Base-by-base conservation (phyloP, 768 basidiomycete species). In the Mycena sanguinolenta region DNA sequence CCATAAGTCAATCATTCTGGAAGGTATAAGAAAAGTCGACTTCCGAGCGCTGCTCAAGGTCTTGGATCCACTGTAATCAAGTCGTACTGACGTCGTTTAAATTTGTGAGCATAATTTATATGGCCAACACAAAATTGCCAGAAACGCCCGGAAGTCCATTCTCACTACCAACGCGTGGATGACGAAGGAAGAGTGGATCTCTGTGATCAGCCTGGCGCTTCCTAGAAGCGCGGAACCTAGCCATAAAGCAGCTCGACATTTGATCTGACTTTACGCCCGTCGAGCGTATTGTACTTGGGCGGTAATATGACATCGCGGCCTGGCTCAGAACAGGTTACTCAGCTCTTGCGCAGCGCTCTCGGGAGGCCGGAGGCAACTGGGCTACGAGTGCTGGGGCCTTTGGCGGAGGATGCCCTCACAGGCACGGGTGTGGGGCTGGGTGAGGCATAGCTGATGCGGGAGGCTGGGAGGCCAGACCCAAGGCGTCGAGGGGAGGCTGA, bases 311-410 rank as follows among this genome's bases (percentile, higher is more conserved):
- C 21, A 78, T 86, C 13, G 58, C 75, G 12, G 39, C 63, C 5
- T 85, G 85, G 82, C 74, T 83, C 14, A 44, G 81, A 19, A 65
- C 73, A 8, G 82, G 79, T 25, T 73, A 81, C 53, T 67, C 54
- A 3, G 74, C 75, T 13, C 69, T 83, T 23, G 75, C 76, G 1
- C 70, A 55, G 58, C 74, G 78, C 25, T 73, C 32, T 34, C 10
- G 4, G 32, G 32, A 10, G 32, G 32, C 32, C 32, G 10, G 32
- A 34, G 32, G 32, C n/a, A n/a, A n/a, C n/a, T n/a, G n/a, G n/a
- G n/a, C n/a, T n/a, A n/a, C n/a, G n/a, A n/a, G n/a, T n/a, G n/a
- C n/a, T n/a, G n/a, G n/a, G n/a, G n/a, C n/a, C n/a, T n/a, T n/a
- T n/a, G n/a, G n/a, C n/a, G n/a, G n/a, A n/a, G n/a, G n/a, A n/a